Percentiles rank a stretch among this genome's conserved stretches.
phyloP scores from a whole-genome alignment of 768 basidiomycete genomes.

The Phylloporus sp. region DNA sequence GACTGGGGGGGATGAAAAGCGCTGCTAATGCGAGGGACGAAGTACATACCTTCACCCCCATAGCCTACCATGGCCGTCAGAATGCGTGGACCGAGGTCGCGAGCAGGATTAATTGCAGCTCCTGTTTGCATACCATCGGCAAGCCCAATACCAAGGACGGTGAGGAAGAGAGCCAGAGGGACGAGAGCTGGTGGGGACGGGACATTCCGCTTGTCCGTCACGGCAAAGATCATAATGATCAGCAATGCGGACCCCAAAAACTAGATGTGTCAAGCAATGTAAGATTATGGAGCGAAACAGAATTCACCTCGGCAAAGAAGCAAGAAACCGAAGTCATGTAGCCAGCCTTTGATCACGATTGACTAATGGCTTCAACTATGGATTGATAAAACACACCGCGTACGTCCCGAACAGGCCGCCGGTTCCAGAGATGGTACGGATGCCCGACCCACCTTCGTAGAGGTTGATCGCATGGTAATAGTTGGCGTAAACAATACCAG shows the following conservation, averaged over 20 bases:
- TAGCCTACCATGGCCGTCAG: constrained; percentile 73
- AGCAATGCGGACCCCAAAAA: constrained; percentile 55
- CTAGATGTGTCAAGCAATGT: constrained; percentile 23
- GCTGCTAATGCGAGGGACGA: neutral
- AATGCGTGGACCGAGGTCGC: constrained; percentile 66
- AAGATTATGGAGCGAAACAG: too few species aligned
- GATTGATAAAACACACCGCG: constrained; percentile 37
- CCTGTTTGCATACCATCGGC: constrained; percentile 62
- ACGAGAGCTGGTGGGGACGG: constrained; percentile 47
- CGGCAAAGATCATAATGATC: constrained; percentile 48
- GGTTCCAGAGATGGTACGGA: constrained; percentile 55
- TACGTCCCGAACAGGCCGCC: constrained; percentile 58
- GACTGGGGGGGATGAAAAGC: constrained; percentile 7
- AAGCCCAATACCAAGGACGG: constrained; percentile 52
- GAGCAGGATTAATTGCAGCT: constrained; percentile 64
- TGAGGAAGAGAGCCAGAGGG: constrained; percentile 51
- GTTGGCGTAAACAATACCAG: constrained; percentile 54
- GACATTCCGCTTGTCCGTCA: constrained; percentile 48
- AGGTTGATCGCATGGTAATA: constrained; percentile 65
- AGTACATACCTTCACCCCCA: constrained; percentile 43
- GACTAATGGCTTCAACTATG: neutral
- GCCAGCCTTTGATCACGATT: constrained; percentile 26
- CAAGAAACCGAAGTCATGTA: constrained; percentile 42
- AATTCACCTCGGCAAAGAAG: constrained; percentile 43
- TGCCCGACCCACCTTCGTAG: constrained; percentile 49